A percentile compares a stretch with the other conserved stretches of the same genome.
These are phyloP conservation scores for Hirschfeldia incana DNA, from an alignment of 345 rosid species.

Conservation along the genomic window DNA sequence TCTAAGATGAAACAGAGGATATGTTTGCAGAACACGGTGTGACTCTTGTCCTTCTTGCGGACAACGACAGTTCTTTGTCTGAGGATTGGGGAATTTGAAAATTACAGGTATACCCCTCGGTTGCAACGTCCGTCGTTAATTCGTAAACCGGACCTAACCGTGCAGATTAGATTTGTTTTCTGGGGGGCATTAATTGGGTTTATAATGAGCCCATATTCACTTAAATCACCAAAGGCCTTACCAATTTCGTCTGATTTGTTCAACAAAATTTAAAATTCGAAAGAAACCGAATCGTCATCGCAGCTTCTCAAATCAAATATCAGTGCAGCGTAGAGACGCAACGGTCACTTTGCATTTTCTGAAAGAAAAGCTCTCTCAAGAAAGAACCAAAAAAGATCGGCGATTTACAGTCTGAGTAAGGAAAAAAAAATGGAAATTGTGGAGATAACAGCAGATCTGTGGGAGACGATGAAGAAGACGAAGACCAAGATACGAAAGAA, in stretches of 20 bases:
- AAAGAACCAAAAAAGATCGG: background rate
- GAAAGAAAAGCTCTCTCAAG: background rate
- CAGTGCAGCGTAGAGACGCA: background rate
- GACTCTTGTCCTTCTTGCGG: slow-evolving; percentile 15
- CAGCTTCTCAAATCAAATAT: background rate
- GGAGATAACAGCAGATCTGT: slow-evolving; percentile 14
- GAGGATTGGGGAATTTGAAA: background rate
- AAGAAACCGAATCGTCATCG: background rate
- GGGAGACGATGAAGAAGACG: slow-evolving; percentile 2
- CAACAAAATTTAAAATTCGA: background rate
- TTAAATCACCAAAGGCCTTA: background rate
- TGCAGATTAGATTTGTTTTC: background rate
- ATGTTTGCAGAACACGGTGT: slow-evolving; percentile 12
- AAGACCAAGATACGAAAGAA: slow-evolving; percentile 4
- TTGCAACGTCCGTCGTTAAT: no score
- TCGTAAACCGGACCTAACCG: background rate
- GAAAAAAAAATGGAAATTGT: background rate
- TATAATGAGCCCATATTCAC: background rate
- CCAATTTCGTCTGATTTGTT: background rate
- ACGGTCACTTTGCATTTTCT: slow-evolving; percentile 3
- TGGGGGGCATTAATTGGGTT: background rate
- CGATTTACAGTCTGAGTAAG: background rate
- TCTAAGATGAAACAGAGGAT: background rate
- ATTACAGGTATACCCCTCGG: no score
- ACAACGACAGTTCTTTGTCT: slow-evolving; percentile 11